A percentile compares a stretch with the other conserved stretches of the same genome.
phyloP scores from a whole-genome alignment of 1,139 yeast species.

The Yamadazyma triangularis region DNA sequence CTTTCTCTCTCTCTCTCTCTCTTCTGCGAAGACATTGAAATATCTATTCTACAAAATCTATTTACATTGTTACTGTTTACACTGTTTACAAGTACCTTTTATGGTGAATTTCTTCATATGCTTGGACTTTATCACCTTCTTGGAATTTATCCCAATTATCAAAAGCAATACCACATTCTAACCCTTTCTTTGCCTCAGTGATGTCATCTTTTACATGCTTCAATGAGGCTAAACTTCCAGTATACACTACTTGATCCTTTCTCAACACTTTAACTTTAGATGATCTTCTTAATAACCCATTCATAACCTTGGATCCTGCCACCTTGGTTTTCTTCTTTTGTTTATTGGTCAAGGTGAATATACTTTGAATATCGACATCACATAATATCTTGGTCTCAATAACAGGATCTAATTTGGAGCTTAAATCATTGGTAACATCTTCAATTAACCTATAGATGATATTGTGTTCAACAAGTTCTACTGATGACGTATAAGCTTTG shows the following conservation, averaged over 20 bases:
- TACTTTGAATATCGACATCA: slow-evolving; percentile 65
- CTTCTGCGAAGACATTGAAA: too few relatives aligned
- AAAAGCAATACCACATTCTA: slow-evolving; percentile 85
- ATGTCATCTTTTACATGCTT: slow-evolving; percentile 84
- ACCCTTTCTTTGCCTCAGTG: slow-evolving; percentile 72
- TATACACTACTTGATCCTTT: slow-evolving; percentile 47
- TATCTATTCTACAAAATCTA: too few relatives aligned
- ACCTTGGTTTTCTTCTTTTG: slow-evolving; percentile 50
- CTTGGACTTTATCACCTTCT: slow-evolving; percentile 73
- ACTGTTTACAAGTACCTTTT: slow-evolving; percentile 61
- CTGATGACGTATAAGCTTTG: slow-evolving; percentile 56
- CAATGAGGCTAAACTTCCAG: slow-evolving; percentile 69
- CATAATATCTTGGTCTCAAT: slow-evolving; percentile 66
- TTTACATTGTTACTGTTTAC: too few relatives aligned
- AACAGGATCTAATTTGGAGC: slow-evolving; percentile 59
- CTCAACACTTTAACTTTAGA: slow-evolving; percentile 64
- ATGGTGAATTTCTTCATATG: slow-evolving; percentile 65
- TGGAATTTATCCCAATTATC: slow-evolving; percentile 66
- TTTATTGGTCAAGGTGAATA: slow-evolving; percentile 60
- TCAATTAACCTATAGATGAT: slow-evolving; percentile 88
- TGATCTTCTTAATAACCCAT: slow-evolving; percentile 62
- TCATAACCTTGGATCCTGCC: slow-evolving; percentile 86
- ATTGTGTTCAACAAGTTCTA: slow-evolving; percentile 63
- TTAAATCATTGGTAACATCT: slow-evolving; percentile 66
- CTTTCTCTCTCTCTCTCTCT: too few relatives aligned